phyloP scores from a whole-genome alignment of 768 basidiomycete genomes.

The Naematelia encephala region DNA sequence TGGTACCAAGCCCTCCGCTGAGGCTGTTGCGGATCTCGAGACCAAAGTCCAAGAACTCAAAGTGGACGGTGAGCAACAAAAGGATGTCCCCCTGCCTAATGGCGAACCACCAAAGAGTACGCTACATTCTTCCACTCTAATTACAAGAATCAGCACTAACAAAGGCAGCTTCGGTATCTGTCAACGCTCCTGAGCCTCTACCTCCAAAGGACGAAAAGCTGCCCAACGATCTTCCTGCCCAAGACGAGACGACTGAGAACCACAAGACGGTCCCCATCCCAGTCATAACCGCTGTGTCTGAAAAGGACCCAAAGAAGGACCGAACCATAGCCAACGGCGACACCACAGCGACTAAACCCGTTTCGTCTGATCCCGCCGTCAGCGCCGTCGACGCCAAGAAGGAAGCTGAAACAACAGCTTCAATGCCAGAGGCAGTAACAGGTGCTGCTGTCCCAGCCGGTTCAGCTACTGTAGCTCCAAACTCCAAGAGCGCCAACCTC shows the following conservation, averaged over 20 bases:
- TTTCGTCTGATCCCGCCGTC: conserved; percentile 31
- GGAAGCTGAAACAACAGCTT: conserved; percentile 23
- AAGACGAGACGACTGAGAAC: conserved; percentile 42
- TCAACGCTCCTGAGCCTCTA: conserved; percentile 11
- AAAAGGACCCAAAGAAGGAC: conserved; percentile 42
- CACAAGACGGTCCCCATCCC: conserved; percentile 45
- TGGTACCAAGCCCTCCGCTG: conserved; percentile 27
- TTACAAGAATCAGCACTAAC: background rate
- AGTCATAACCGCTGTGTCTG: conserved; percentile 36
- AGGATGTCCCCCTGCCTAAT: conserved; percentile 17
- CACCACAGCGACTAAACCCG: conserved; percentile 32
- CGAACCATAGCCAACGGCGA: conserved; percentile 24
- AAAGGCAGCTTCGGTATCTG: background rate
- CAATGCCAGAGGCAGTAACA: background rate
- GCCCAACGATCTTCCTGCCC: conserved; percentile 43
- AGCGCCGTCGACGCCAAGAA: conserved; percentile 34
- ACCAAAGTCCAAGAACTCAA: conserved; percentile 38
- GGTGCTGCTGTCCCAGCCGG: conserved; percentile 13
- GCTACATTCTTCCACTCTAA: conserved; percentile 1
- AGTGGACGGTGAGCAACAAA: conserved; percentile 7
- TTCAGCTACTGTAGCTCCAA: conserved; percentile 17
- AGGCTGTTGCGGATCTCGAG: conserved; percentile 31
- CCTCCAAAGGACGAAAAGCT: conserved; percentile 11
- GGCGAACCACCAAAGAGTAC: conserved; percentile 20
- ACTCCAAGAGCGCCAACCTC: conserved; percentile 4